Conservation (phyloP, 495 filamentous ascomycete genomes). For the Aspergillus baeticus region DNA sequence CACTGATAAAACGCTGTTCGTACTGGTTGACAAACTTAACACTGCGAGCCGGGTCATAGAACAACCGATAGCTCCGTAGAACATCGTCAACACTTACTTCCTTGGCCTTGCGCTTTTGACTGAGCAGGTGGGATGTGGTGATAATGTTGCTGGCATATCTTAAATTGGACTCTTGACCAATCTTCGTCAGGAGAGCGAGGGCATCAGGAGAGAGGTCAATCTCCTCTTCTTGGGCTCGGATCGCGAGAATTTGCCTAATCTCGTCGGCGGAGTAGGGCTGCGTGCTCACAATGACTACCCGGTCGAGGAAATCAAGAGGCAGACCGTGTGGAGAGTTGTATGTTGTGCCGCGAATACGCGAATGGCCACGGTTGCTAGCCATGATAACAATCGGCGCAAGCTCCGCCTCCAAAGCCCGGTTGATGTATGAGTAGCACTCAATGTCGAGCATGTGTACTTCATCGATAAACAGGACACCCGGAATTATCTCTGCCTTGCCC, state of each 20-base stretch:
- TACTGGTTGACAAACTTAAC: constrained; percentile 87
- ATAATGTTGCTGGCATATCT: constrained; percentile 95
- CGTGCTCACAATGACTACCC: constrained; percentile 94
- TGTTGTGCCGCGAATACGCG: constrained; percentile 89
- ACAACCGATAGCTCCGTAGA: constrained; percentile 86
- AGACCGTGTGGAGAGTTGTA: constrained; percentile 90
- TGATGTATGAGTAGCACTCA: constrained; percentile 98
- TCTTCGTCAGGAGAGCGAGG: constrained; percentile 87
- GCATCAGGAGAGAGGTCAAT: constrained; percentile 87
- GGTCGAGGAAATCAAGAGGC: constrained; percentile 93
- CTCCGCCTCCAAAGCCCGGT: constrained; percentile 90
- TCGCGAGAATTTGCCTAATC: constrained; percentile 83
- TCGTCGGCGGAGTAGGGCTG: constrained; percentile 83
- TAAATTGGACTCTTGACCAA: constrained; percentile 88
- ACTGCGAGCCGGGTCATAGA: constrained; percentile 85
- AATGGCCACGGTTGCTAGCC: constrained; percentile 95
- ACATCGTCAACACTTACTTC: constrained; percentile 87
- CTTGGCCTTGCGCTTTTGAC: constrained; percentile 73
- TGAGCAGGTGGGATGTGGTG: constrained; percentile 82
- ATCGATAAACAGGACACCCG: constrained; percentile 96
- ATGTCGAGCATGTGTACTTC: constrained; percentile 99
- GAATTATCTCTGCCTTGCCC: constrained; percentile 96
- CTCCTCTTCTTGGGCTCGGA: constrained; percentile 93
- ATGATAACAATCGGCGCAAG: constrained; percentile 98
- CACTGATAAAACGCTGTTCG: constrained; percentile 89